Evolutionary conservation across 2,329 filamentous ascomycete genomes (phyloP).

Genomic region (Cladosporium sphaerospermum): DNA sequence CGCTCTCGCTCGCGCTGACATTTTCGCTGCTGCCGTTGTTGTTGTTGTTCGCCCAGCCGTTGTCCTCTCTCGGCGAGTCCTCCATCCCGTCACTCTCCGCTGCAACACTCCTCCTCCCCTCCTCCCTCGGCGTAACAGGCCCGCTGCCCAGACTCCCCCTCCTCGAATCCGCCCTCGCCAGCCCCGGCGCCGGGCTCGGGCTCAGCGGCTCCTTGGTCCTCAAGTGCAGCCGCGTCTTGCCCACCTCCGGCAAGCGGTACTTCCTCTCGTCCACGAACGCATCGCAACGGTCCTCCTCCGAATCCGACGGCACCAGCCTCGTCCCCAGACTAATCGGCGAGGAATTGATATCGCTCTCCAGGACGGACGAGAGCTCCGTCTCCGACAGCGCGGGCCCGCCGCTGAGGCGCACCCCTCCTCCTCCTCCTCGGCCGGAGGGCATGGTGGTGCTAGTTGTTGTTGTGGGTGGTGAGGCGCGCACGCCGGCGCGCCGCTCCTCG

Average conservation of each 20-base stretch:
- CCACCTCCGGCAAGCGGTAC: constrained; percentile 66
- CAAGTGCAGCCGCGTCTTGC: constrained; percentile 47
- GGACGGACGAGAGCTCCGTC: constrained; percentile 27
- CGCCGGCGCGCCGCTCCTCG: constrained; percentile 46
- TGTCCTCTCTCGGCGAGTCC: neutral
- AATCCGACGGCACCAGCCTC: constrained; percentile 46
- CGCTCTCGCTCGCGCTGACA: constrained; percentile 50
- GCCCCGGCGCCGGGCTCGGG: constrained; percentile 17
- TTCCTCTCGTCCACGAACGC: constrained; percentile 62
- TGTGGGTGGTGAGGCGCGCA: constrained; percentile 49
- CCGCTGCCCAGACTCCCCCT: constrained; percentile 1
- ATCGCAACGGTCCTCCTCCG: constrained; percentile 37
- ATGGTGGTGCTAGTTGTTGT: constrained; percentile 11
- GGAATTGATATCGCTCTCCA: constrained; percentile 40
- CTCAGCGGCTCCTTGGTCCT: constrained; percentile 27
- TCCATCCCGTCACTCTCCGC: neutral
- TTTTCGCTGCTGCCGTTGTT: constrained; percentile 21
- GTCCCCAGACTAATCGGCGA: constrained; percentile 49
- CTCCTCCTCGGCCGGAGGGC: constrained; percentile 14
- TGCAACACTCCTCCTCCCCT: neutral
- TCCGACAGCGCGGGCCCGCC: constrained; percentile 32
- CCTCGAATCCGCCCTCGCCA: constrained; percentile 4
- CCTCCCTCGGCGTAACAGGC: neutral
- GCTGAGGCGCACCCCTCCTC: constrained; percentile 25
- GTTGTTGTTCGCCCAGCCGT: constrained; percentile 1